Evolutionary conservation across 495 filamentous ascomycete species (phyloP).

Genomic region (Penicillium cosmopolitanum): DNA sequence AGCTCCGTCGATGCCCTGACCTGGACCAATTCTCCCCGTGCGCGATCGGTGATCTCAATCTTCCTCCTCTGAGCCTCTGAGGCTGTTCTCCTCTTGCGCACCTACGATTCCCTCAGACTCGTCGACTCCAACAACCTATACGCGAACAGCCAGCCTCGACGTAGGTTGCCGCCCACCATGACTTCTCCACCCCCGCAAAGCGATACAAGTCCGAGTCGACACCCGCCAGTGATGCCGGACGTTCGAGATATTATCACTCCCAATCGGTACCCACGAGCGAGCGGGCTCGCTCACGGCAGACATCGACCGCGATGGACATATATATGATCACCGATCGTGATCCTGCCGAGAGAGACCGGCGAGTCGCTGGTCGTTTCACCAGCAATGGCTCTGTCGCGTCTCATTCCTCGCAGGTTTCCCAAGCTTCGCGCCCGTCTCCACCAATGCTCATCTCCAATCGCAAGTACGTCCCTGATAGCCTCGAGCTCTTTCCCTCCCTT

Average conservation of each 20-base stretch:
- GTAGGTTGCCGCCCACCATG: constrained; percentile 25
- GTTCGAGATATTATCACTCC: constrained; percentile 33
- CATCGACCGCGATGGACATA: constrained; percentile 50
- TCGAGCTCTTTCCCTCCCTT: background rate
- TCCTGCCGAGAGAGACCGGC: constrained; percentile 28
- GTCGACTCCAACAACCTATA: background rate
- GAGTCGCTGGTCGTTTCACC: constrained; percentile 27
- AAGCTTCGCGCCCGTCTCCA: constrained; percentile 25
- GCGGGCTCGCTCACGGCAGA: constrained; percentile 38
- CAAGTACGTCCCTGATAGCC: constrained; percentile 35
- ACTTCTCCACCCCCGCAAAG: constrained; percentile 31
- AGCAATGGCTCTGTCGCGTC: constrained; percentile 41
- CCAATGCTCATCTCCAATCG: constrained; percentile 30
- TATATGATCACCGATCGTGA: constrained; percentile 45
- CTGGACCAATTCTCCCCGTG: constrained; percentile 6
- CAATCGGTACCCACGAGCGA: constrained; percentile 36
- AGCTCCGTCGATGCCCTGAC: constrained; percentile 11
- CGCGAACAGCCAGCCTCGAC: background rate
- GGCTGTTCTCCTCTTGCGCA: background rate
- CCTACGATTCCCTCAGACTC: background rate
- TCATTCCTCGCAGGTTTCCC: constrained; percentile 27
- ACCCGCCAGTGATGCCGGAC: constrained; percentile 24
- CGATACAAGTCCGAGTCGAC: constrained; percentile 35
- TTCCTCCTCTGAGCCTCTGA: background rate
- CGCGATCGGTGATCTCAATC: constrained; percentile 17